A percentile compares a stretch with the other conserved stretches of the same genome.
These are phyloP conservation scores for Boletus pseudopeckii DNA, from an alignment of 768 basidiomycete genomes.

Conservation along the genomic window DNA sequence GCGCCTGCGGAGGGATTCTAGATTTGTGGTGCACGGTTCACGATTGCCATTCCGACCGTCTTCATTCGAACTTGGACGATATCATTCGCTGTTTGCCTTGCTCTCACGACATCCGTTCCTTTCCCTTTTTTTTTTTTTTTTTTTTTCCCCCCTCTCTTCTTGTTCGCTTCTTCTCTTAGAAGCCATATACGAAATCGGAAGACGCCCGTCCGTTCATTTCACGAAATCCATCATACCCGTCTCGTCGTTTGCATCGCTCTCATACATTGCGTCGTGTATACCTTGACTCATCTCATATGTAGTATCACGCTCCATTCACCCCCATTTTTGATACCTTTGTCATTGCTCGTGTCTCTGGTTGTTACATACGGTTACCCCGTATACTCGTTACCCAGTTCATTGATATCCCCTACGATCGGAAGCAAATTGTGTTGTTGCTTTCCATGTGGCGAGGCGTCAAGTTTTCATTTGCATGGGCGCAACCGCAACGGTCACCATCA, in stretches of 20 bases:
- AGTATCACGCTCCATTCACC: slow-evolving; percentile 35
- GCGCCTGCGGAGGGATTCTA: slow-evolving; percentile 26
- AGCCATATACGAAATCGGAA: slow-evolving; percentile 36
- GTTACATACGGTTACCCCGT: slow-evolving; percentile 39
- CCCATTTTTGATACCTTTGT: slow-evolving; percentile 35
- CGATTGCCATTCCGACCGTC: slow-evolving; percentile 28
- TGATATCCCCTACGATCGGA: slow-evolving; percentile 34
- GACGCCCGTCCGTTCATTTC: slow-evolving; percentile 32
- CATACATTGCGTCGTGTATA: slow-evolving; percentile 37
- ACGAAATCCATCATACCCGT: slow-evolving; percentile 34
- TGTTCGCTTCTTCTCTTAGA: slow-evolving; percentile 27
- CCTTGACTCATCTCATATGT: slow-evolving; percentile 35
- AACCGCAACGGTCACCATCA: slow-evolving; percentile 11
- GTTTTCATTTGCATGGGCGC: slow-evolving; percentile 27
- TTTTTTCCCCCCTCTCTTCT: slow-evolving; percentile 13
- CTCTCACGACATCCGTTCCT: slow-evolving; percentile 35
- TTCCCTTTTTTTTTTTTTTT: slow-evolving; percentile 25
- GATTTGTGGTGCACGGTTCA: slow-evolving; percentile 28
- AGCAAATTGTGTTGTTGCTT: slow-evolving; percentile 9
- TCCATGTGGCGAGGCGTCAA: slow-evolving; percentile 17
- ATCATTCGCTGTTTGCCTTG: slow-evolving; percentile 26
- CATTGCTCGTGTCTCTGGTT: slow-evolving; percentile 18
- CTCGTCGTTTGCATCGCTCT: slow-evolving; percentile 37
- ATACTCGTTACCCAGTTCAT: slow-evolving; percentile 33
- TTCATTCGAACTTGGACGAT: slow-evolving; percentile 33